Evolutionary conservation across 192 early-diverging fungal species (phyloP).

Genomic region (Podila horticola): DNA sequence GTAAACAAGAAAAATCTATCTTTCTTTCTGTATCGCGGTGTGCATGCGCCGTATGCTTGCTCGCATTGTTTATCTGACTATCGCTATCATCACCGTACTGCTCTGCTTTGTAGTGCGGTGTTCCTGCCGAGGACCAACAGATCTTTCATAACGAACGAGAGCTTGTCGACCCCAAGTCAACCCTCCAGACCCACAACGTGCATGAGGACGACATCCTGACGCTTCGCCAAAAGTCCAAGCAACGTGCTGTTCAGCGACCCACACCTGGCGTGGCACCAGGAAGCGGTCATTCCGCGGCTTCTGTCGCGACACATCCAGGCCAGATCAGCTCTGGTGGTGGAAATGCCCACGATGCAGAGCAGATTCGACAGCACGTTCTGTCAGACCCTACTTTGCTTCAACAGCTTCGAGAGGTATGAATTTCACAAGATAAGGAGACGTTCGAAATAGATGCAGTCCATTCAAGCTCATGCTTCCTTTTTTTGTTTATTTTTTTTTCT

Average conservation of each 20-base stretch:
- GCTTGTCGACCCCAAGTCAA: slow-evolving; percentile 68
- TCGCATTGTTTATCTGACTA: no score
- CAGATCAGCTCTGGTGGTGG: slow-evolving; percentile 38
- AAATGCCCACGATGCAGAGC: slow-evolving; percentile 55
- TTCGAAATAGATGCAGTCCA: not conserved
- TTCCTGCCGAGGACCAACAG: slow-evolving; percentile 69
- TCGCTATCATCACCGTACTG: no score
- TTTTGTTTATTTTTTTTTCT: slow-evolving; percentile 15
- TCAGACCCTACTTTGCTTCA: slow-evolving; percentile 64
- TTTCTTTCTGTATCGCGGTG: no score
- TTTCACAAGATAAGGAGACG: not conserved
- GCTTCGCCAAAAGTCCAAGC: slow-evolving; percentile 54
- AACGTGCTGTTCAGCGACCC: slow-evolving; percentile 23
- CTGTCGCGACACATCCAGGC: slow-evolving; percentile 8
- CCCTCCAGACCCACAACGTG: slow-evolving; percentile 74
- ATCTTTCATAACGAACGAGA: slow-evolving; percentile 74
- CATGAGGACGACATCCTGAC: slow-evolving; percentile 81
- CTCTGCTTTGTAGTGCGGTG: slow-evolving; percentile 59
- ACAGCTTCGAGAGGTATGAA: slow-evolving; percentile 66
- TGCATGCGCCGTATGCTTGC: no score
- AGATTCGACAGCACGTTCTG: slow-evolving; percentile 72
- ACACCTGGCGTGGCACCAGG: slow-evolving; percentile 13
- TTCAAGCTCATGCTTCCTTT: not conserved
- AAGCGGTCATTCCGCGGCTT: slow-evolving; percentile 1
- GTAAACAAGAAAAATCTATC: slow-evolving; percentile 34